These are phyloP conservation scores for Pseudoscleropodium purum DNA, from an alignment of 225 moss, liverwort and hornwort genomes.

Conservation along the genomic window DNA sequence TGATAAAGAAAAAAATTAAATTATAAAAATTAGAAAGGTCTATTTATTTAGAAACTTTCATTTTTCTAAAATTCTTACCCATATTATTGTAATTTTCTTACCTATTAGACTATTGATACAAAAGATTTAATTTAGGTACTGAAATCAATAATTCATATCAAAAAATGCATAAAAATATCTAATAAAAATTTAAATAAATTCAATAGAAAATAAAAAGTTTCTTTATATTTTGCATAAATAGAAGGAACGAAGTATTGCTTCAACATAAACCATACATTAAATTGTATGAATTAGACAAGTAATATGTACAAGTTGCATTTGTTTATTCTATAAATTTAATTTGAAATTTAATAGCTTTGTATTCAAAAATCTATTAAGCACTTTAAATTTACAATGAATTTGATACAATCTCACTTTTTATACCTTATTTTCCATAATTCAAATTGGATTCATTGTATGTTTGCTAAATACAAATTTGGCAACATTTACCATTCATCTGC, in stretches of 20 bases:
- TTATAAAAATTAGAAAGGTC: too few relatives aligned
- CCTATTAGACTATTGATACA: not conserved
- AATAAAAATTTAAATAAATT: too few relatives aligned
- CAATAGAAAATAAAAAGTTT: too few relatives aligned
- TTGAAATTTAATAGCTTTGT: not conserved
- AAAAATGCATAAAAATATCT: not conserved
- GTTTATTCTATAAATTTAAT: not conserved
- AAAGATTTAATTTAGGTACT: accelerated
- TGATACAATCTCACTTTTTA: accelerated
- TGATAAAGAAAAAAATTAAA: not conserved
- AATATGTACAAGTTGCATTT: accelerated
- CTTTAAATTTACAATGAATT: not conserved
- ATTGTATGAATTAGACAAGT: not conserved
- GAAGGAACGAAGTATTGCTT: not conserved
- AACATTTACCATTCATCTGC: not conserved
- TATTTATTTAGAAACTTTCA: not conserved
- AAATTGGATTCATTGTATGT: not conserved
- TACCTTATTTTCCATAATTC: slow-evolving; percentile 21
- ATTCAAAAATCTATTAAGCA: not conserved
- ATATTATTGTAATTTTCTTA: not conserved
- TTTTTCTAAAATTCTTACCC: not conserved
- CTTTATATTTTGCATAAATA: accelerated
- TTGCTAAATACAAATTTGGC: too few relatives aligned
- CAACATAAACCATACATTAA: not conserved
- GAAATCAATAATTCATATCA: accelerated